A percentile compares a stretch with the other conserved stretches of the same genome.
phyloP scores from a whole-genome alignment of 2,329 filamentous ascomycete species.

The Trichophyton rubrum region DNA sequence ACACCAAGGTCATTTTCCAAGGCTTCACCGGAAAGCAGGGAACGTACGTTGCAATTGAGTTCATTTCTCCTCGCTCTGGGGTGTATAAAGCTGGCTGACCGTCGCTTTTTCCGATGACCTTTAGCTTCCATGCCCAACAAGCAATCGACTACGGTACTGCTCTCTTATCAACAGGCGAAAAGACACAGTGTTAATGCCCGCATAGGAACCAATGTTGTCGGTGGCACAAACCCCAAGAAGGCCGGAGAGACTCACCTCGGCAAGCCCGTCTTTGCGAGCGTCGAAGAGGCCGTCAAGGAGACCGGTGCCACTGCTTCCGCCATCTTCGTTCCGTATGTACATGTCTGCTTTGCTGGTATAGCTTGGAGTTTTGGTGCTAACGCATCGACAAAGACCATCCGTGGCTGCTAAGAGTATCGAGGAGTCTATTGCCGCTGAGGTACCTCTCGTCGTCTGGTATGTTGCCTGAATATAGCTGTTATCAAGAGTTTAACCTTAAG shows the following conservation, averaged over 20 bases:
- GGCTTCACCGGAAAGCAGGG: slow-evolving; percentile 96
- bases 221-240: slow-evolving; percentile 98
- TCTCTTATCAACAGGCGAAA: not conserved
- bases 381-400: slow-evolving; percentile 53
- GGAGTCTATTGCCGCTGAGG: slow-evolving; percentile 85
- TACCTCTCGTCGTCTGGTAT: slow-evolving; percentile 82
- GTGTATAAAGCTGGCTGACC: not conserved
- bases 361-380: not conserved
- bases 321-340: slow-evolving; percentile 78
- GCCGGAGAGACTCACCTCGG: slow-evolving; percentile 80
- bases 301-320: slow-evolving; percentile 84
- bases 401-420: slow-evolving; percentile 90
- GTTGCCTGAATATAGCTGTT: slow-evolving; percentile 10
- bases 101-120: slow-evolving; percentile 21
- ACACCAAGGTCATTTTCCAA: slow-evolving; percentile 94
- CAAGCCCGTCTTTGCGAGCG: slow-evolving; percentile 83
- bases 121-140: slow-evolving; percentile 90
- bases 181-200: slow-evolving; percentile 16
- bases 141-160: slow-evolving; percentile 93
- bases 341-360: not conserved
- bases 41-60: slow-evolving; percentile 50
- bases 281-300: slow-evolving; percentile 76
- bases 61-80: not conserved
- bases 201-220: slow-evolving; percentile 87
- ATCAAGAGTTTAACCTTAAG: not conserved